Evolutionary conservation across 1,139 yeast genomes (phyloP).

Genomic region (Blastobotrys elegans): DNA sequence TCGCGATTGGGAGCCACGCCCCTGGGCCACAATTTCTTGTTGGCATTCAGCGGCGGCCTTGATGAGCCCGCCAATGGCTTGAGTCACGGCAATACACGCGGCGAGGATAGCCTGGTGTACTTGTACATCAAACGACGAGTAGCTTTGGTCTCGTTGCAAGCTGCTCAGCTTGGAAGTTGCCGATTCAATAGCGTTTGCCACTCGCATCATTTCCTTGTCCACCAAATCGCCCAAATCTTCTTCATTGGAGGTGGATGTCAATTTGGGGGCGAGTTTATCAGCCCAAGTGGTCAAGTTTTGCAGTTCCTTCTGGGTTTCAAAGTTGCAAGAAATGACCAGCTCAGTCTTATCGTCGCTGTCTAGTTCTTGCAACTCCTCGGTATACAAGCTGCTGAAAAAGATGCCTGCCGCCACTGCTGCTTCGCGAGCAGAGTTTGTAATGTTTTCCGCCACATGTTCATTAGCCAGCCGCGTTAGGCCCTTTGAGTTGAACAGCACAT

Average conservation of each 20-base stretch:
- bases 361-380: slow-evolving; percentile 47
- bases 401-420: slow-evolving; percentile 58
- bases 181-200: slow-evolving; percentile 62
- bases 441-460: slow-evolving; percentile 48
- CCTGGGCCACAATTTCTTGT: slow-evolving; percentile 71
- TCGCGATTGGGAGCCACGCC: slow-evolving; percentile 60
- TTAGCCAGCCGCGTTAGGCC: slow-evolving; percentile 57
- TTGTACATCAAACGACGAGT: slow-evolving; percentile 56
- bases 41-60: slow-evolving; percentile 79
- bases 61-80: slow-evolving; percentile 69
- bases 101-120: slow-evolving; percentile 73
- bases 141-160: slow-evolving; percentile 50
- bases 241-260: slow-evolving; percentile 38
- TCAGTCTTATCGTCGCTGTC: slow-evolving; percentile 60
- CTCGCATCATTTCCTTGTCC: slow-evolving; percentile 64
- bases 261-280: slow-evolving; percentile 53
- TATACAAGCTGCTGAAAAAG: slow-evolving; percentile 57
- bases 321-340: slow-evolving; percentile 67
- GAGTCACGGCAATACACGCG: slow-evolving; percentile 78
- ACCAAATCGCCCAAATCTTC: slow-evolving; percentile 62
- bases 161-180: slow-evolving; percentile 60
- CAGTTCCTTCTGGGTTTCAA: slow-evolving; percentile 65
- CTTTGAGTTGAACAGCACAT: slow-evolving; percentile 63
- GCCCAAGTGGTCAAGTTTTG: slow-evolving; percentile 54
- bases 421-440: slow-evolving; percentile 48